These are phyloP conservation scores for Lentinula novae-zelandiae DNA, from an alignment of 1,284 basidiomycete genomes.

Conservation along the genomic window DNA sequence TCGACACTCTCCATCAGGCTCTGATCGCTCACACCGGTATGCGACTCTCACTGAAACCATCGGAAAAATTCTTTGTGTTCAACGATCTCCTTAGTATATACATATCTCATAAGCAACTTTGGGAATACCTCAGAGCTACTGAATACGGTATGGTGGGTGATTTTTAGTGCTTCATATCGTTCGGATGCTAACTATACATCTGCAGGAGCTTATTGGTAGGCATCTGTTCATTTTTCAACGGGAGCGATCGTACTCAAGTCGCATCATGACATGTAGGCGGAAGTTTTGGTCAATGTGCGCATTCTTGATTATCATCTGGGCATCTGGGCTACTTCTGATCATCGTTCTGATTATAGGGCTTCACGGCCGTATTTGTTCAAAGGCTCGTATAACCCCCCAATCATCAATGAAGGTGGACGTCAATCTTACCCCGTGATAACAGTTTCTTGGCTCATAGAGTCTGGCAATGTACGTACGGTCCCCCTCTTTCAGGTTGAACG, in stretches of 20 bases:
- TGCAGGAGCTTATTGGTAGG: constrained; percentile 45
- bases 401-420: neutral
- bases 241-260: neutral
- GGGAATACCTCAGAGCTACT: constrained; percentile 31
- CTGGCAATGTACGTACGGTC: constrained; percentile 2
- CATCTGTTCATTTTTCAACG: neutral
- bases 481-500: neutral
- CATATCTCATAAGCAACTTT: constrained; percentile 49
- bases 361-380: constrained; percentile 9
- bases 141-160: constrained; percentile 42
- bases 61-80: neutral
- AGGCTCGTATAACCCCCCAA: neutral
- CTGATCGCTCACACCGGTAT: constrained; percentile 52
- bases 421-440: neutral
- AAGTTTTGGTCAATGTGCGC: constrained; percentile 52
- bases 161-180: neutral
- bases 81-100: constrained; percentile 39
- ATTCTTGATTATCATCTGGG: neutral
- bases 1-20: constrained; percentile 47
- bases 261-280: constrained; percentile 29
- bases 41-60: constrained; percentile 6
- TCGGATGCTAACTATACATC: neutral
- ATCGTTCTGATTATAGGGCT: neutral
- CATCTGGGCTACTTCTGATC: neutral
- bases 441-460: constrained; percentile 9